These are phyloP conservation scores for Astrocystis sublimbata DNA, from an alignment of 495 filamentous ascomycete genomes.

Conservation along the genomic window DNA sequence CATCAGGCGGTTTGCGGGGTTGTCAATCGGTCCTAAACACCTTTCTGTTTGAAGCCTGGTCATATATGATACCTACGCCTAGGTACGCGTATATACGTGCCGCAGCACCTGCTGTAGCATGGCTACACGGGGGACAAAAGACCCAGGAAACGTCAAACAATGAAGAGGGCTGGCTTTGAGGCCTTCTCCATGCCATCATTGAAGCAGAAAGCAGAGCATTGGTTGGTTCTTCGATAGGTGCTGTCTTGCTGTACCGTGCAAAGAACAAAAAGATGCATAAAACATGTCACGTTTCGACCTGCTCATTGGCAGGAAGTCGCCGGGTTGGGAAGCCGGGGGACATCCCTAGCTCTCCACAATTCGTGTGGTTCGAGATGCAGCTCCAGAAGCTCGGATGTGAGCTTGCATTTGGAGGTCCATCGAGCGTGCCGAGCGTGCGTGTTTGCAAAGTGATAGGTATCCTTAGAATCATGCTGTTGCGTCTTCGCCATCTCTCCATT, in stretches of 20 bases:
- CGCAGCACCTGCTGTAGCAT: too few relatives aligned
- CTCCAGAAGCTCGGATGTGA: slow-evolving; percentile 2
- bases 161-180: background rate
- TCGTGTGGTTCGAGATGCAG: slow-evolving; percentile 6
- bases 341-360: slow-evolving; percentile 15
- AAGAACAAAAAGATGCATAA: slow-evolving; percentile 3
- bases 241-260: background rate
- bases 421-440: background rate
- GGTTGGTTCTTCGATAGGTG: background rate
- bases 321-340: too few relatives aligned
- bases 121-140: background rate
- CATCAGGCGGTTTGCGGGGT: slow-evolving; percentile 5
- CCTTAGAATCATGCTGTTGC: background rate
- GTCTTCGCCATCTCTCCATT: background rate
- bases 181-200: background rate
- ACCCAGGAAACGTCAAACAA: background rate
- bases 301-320: slow-evolving; percentile 5
- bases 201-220: background rate
- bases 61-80: background rate
- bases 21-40: slow-evolving; percentile 12
- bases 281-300: background rate
- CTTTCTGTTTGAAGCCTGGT: background rate
- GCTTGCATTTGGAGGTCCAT: background rate
- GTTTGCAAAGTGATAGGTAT: background rate
- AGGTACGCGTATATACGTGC: background rate